These are phyloP conservation scores for Macrocystidia cucumis DNA, from an alignment of 1,284 basidiomycete species.

Conservation along the genomic window DNA sequence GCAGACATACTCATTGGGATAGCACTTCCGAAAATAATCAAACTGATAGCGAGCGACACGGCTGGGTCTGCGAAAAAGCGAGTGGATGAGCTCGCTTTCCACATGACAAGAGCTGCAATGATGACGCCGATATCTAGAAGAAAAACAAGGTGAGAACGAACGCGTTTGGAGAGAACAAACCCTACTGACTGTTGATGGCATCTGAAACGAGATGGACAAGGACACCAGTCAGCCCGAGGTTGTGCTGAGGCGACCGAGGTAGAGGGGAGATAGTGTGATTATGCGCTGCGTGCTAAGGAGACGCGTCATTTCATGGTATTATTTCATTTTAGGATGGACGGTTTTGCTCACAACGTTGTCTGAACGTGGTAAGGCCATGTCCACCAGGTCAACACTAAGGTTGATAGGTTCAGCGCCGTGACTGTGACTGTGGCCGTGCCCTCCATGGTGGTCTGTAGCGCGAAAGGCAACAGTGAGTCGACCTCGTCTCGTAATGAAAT, in stretches of 20 bases:
- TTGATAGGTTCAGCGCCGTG: constrained; percentile 9
- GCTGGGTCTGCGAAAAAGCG: constrained; percentile 42
- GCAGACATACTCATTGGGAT: constrained; percentile 34
- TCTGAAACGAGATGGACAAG: constrained; percentile 38
- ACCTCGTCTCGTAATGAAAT: constrained; percentile 1
- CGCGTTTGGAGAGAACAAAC: not conserved
- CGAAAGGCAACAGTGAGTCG: constrained; percentile 11
- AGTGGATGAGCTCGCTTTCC: constrained; percentile 30
- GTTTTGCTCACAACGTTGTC: constrained; percentile 21
- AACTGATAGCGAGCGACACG: constrained; percentile 33
- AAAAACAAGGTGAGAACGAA: not conserved
- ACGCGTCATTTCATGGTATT: not conserved
- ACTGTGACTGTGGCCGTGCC: constrained; percentile 24
- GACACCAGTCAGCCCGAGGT: constrained; percentile 34
- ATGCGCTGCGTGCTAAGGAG: constrained; percentile 31
- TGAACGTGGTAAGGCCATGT: constrained; percentile 13
- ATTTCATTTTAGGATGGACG: not conserved
- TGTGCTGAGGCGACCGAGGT: constrained; percentile 20
- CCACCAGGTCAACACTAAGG: constrained; percentile 12
- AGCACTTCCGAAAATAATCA: constrained; percentile 39
- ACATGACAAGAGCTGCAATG: constrained; percentile 33
- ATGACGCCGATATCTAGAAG: constrained; percentile 38
- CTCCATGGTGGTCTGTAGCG: too few relatives aligned
- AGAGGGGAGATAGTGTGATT: constrained; percentile 34
- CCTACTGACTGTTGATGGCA: constrained; percentile 35